Evolutionary conservation across 1,139 yeast species (phyloP), one percentile per base, ranked within the genome.

Genomic region (Saccharomyces pastorianus): DNA sequence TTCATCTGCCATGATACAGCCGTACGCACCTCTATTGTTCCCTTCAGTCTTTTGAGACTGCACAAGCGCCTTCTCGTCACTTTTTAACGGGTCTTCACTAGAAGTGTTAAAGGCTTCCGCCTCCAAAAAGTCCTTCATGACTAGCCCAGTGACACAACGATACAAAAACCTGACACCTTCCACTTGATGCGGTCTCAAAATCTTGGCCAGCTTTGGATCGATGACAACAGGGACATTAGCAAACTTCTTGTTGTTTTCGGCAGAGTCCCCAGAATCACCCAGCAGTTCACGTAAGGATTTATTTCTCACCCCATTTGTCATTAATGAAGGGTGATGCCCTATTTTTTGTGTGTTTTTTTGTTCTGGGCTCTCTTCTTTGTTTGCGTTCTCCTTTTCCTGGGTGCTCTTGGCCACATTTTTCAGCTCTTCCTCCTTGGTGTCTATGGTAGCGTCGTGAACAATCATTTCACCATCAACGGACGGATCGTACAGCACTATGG

Each of bases 1-100:
- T 72, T 90, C 99, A 73, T 93, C 99, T 0, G 99, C 99, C 99
- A 93, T 93, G 53, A 93, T 95, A 68, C 99, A 93, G 0, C 99
- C 99, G 66, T 85, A 83, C 0, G 98, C 98, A 47, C 84, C 77
- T 1, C 90, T 82, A 65, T 90, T 96, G 28, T 52, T 52, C 26
- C n/a, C 23, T 11, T 28, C 41, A 20, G 28, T 46, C 7, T 48
- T 54, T 32, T 25, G 31, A n/a, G 29, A 46, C 31, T 50, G 29
- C 28, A 9, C n/a, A 31, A 23, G 23, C 17, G 42, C 31, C 26
- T 25, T 3, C 7, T 28, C 42, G 20, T 48, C 42, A n/a, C 34
- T 26, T 26, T 46, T 50, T 5, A 44, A n/a, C 4, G 50, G 41
- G 23, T 51, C 56, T 27, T 31, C 34, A 4, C 44, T 27, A 1